Conservation (phyloP, 176 grass and related monocot genomes). For the Ensete glaucum region DNA sequence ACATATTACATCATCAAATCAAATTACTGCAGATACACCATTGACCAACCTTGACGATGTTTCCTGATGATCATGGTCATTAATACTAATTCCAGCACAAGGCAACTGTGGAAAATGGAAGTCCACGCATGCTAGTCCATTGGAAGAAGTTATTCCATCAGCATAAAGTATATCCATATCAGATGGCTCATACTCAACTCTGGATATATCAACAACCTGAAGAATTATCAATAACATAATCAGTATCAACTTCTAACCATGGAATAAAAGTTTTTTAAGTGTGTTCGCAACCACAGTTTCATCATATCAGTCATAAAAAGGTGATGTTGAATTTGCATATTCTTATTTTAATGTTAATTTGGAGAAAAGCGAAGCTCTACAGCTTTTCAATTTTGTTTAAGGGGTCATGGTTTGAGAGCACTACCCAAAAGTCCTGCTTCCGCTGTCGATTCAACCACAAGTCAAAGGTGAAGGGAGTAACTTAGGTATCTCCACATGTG, state of each 20-base stretch:
- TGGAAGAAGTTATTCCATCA: slow-evolving; percentile 65
- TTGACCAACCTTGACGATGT: slow-evolving; percentile 56
- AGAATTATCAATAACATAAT: slow-evolving; percentile 22
- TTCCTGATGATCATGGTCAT: slow-evolving; percentile 62
- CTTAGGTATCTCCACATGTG: too few species aligned
- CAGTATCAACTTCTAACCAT: background rate
- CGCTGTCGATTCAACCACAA: too few species aligned
- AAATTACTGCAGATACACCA: background rate
- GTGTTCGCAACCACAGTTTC: background rate
- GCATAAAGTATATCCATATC: slow-evolving; percentile 70
- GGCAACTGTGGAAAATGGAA: slow-evolving; percentile 45
- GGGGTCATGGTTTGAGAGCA: too few species aligned
- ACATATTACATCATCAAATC: background rate
- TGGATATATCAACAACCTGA: slow-evolving; percentile 89
- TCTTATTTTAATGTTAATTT: too few species aligned
- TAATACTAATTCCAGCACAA: slow-evolving; percentile 33
- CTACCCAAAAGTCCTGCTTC: too few species aligned
- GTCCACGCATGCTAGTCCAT: slow-evolving; percentile 66
- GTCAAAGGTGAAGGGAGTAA: too few species aligned
- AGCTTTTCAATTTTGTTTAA: too few species aligned
- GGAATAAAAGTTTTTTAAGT: background rate
- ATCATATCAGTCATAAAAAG: background rate
- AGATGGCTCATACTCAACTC: slow-evolving; percentile 86
- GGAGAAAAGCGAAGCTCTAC: too few species aligned
- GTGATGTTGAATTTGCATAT: background rate